Evolutionary conservation across 495 filamentous ascomycete species (phyloP).

Genomic region (Parmelia sp.): DNA sequence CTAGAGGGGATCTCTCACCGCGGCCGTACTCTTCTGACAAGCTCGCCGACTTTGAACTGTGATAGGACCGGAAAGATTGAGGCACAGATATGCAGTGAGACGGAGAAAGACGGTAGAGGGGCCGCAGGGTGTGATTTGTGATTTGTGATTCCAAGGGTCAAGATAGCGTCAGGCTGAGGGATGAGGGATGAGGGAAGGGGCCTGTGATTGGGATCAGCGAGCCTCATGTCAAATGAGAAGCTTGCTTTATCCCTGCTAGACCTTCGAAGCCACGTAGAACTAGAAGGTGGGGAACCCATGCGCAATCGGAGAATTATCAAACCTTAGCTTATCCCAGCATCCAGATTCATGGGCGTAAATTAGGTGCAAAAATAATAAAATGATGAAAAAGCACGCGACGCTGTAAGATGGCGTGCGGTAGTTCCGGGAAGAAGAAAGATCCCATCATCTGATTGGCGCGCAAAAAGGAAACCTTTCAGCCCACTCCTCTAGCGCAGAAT

Average conservation of each 20-base stretch:
- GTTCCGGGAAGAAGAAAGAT: not conserved
- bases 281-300: constrained; percentile 16
- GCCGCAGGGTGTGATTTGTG: not conserved
- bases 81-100: not conserved
- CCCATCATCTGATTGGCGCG: not conserved
- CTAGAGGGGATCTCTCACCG: not conserved
- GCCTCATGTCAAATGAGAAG: not conserved
- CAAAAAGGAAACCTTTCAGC: not conserved
- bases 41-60: not conserved
- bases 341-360: not conserved
- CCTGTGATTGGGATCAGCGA: constrained; percentile 6
- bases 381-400: not conserved
- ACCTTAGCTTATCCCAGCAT: not conserved
- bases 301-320: constrained; percentile 7
- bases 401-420: not conserved
- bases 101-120: not conserved
- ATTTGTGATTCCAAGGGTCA: not conserved
- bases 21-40: not conserved
- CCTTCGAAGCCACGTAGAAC: not conserved
- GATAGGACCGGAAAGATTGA: not conserved
- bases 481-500: not conserved
- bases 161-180: not conserved
- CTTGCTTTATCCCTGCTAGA: not conserved
- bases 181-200: not conserved
- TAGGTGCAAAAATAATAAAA: too few relatives aligned